A percentile compares a stretch with the other conserved stretches of the same genome.
Conservation (phyloP, 441 rosid species). For the Gossypium aridum region DNA sequence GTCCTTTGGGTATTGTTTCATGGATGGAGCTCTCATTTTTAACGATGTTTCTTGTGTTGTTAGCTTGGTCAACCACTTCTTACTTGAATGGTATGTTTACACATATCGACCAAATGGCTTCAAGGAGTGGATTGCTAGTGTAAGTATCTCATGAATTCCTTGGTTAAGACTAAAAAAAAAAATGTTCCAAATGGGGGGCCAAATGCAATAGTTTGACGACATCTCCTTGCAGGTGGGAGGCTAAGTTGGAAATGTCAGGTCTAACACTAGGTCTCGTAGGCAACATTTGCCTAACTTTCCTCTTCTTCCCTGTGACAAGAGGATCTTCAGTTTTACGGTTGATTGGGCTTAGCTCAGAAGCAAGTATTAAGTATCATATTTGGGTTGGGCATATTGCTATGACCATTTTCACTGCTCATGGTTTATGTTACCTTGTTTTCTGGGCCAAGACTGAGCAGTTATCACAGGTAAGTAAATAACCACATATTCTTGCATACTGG, state of each 20-base stretch:
- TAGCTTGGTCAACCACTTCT: slow-evolving; percentile 41
- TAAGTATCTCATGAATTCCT: slow-evolving; percentile 15
- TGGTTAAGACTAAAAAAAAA: background rate
- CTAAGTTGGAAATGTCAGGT: slow-evolving; percentile 29
- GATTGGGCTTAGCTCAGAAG: slow-evolving; percentile 51
- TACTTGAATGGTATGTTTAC: slow-evolving; percentile 30
- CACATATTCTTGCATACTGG: too few relatives aligned
- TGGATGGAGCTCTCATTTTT: slow-evolving; percentile 33
- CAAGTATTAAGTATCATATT: slow-evolving; percentile 53
- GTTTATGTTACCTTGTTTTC: slow-evolving; percentile 35
- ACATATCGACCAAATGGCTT: slow-evolving; percentile 17
- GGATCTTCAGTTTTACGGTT: slow-evolving; percentile 47
- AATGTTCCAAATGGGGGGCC: background rate
- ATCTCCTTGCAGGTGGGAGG: slow-evolving; percentile 37
- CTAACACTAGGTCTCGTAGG: slow-evolving; percentile 40
- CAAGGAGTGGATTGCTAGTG: slow-evolving; percentile 25
- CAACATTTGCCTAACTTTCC: slow-evolving; percentile 43
- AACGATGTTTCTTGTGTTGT: slow-evolving; percentile 32
- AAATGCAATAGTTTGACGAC: background rate
- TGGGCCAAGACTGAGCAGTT: slow-evolving; percentile 42
- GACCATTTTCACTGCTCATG: slow-evolving; percentile 40
- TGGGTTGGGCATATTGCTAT: slow-evolving; percentile 46
- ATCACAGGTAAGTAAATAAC: slow-evolving; percentile 23
- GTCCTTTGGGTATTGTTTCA: slow-evolving; percentile 44
- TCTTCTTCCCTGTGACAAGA: slow-evolving; percentile 55